Evolutionary conservation across 1,139 yeast species (phyloP).

Genomic region (Blastobotrys malaysiensis): DNA sequence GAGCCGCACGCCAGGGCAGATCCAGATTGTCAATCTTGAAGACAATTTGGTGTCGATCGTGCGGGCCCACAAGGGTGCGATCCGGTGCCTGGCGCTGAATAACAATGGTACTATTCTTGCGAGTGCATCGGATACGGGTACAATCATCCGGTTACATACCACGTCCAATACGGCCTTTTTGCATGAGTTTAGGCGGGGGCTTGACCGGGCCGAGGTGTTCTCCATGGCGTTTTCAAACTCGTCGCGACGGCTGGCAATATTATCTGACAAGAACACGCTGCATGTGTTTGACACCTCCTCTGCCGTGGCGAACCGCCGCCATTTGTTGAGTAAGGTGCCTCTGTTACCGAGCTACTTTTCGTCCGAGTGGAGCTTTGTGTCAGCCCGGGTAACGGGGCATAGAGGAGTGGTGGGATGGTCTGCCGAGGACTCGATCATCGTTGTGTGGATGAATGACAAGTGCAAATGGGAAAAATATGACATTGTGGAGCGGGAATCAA

Average conservation of each 20-base stretch:
- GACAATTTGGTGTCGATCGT: conserved; percentile 65
- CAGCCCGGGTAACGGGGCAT: conserved; percentile 50
- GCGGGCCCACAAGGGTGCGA: conserved; percentile 73
- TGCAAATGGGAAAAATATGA: conserved; percentile 84
- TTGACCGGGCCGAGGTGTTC: conserved; percentile 74
- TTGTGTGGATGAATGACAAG: conserved; percentile 60
- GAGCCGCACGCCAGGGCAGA: conserved; percentile 55
- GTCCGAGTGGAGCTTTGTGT: conserved; percentile 86
- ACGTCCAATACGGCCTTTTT: conserved; percentile 66
- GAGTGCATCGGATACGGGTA: conserved; percentile 83
- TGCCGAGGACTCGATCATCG: conserved; percentile 57
- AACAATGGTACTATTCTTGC: conserved; percentile 77
- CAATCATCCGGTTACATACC: conserved; percentile 74
- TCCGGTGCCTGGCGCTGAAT: conserved; percentile 64
- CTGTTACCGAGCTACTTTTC: conserved; percentile 71
- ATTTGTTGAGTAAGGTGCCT: conserved; percentile 62
- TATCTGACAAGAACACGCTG: conserved; percentile 83
- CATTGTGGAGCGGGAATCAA: conserved; percentile 47
- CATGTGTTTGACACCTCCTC: conserved; percentile 60
- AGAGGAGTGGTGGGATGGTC: conserved; percentile 76
- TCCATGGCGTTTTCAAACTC: conserved; percentile 80
- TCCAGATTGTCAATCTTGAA: conserved; percentile 66
- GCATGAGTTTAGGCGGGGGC: conserved; percentile 81
- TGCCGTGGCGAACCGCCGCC: conserved; percentile 47
- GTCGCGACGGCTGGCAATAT: conserved; percentile 70